phyloP scores from a whole-genome alignment of 805 yeast species.

The Saccharomycopsis vini region DNA sequence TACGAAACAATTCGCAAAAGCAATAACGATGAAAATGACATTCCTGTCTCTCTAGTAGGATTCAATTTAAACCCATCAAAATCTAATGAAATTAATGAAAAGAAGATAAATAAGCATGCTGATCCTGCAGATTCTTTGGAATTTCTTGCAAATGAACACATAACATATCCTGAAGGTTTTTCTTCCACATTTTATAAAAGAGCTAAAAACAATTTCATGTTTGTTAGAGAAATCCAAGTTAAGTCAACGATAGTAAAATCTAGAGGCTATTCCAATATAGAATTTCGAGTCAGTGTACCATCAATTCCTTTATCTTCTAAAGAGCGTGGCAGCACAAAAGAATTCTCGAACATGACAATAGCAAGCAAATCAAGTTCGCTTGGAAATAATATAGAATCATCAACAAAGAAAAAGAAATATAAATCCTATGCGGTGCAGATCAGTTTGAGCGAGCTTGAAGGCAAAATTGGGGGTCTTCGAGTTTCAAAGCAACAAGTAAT shows the following conservation, averaged over 20 bases:
- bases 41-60: conserved; percentile 13
- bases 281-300: conserved; percentile 36
- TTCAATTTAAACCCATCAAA: conserved; percentile 6
- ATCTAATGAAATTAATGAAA: background rate
- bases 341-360: no score
- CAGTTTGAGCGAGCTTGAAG: conserved; percentile 35
- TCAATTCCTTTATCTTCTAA: conserved; percentile 19
- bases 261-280: conserved; percentile 27
- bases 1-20: background rate
- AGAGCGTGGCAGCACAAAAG: background rate
- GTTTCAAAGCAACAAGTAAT: conserved; percentile 17
- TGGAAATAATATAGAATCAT: background rate
- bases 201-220: conserved; percentile 42
- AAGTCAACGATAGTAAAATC: conserved; percentile 35
- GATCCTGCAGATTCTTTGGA: background rate
- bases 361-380: no score
- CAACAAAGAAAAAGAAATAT: conserved; percentile 22
- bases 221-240: conserved; percentile 40
- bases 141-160: background rate
- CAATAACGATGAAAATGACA: conserved; percentile 9
- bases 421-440: conserved; percentile 35
- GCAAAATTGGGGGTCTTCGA: conserved; percentile 25
- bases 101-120: background rate
- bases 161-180: conserved; percentile 38
- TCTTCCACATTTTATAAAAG: conserved; percentile 41